These are phyloP conservation scores for Leccinum incarnatum DNA, from an alignment of 768 basidiomycete genomes.

Conservation along the genomic window DNA sequence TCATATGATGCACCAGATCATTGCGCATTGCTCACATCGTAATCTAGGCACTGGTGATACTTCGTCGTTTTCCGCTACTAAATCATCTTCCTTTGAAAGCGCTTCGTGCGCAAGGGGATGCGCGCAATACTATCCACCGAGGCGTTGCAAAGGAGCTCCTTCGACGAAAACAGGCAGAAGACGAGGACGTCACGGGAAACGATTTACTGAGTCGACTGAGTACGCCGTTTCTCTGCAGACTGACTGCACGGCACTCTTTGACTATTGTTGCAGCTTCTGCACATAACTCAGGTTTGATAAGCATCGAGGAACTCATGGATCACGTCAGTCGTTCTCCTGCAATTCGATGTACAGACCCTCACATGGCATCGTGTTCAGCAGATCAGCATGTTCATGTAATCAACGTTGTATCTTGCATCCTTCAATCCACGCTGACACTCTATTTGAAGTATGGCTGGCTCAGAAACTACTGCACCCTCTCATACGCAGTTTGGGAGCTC, in stretches of 20 bases:
- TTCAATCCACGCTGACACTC: neutral
- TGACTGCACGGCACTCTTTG: neutral
- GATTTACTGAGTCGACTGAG: constrained; percentile 8
- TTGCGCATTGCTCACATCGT: neutral
- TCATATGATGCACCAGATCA: neutral
- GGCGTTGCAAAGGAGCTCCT: constrained; percentile 11
- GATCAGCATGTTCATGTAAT: constrained; percentile 14
- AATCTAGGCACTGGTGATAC: neutral
- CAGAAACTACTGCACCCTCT: constrained; percentile 5
- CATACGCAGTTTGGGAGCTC: constrained; percentile 8
- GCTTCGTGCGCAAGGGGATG: constrained; percentile 10
- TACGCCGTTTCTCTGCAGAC: neutral
- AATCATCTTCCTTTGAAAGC: constrained; percentile 8
- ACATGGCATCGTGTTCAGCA: neutral
- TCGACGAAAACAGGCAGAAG: neutral
- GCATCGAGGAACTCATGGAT: constrained; percentile 1
- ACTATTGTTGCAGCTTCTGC: neutral
- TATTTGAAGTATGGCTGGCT: constrained; percentile 4
- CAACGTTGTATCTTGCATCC: neutral
- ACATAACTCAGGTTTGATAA: constrained; percentile 2
- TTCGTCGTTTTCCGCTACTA: constrained; percentile 5
- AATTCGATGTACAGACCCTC: neutral
- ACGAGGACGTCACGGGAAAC: neutral
- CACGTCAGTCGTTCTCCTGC: neutral
- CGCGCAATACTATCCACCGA: constrained; percentile 12